A percentile compares a stretch with the other conserved stretches of the same genome.
phyloP scores from a whole-genome alignment of 106 monocot genomes.

The Acorus calamus region DNA sequence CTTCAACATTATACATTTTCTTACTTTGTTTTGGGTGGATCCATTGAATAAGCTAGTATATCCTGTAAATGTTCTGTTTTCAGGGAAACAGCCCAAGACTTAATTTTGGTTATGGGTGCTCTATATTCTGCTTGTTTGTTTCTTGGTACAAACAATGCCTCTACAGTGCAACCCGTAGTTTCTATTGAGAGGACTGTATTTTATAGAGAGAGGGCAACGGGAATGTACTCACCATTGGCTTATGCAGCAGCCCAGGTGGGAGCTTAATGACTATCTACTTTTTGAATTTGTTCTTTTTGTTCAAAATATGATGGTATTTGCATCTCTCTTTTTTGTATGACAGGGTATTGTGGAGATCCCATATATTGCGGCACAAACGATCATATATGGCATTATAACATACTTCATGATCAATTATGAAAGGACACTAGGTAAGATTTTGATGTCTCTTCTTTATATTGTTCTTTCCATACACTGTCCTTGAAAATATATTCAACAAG shows the following conservation, averaged over 20 bases:
- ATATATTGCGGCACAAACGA: slow-evolving; percentile 34
- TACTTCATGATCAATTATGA: slow-evolving; percentile 64
- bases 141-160: slow-evolving; percentile 50
- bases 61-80: not conserved
- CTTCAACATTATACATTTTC: no score
- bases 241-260: slow-evolving; percentile 73
- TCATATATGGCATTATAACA: slow-evolving; percentile 48
- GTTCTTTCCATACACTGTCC: no score
- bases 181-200: slow-evolving; percentile 55
- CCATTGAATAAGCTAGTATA: no score
- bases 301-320: no score
- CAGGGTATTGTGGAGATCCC: slow-evolving; percentile 65
- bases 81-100: slow-evolving; percentile 30
- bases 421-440: slow-evolving; percentile 25
- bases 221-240: slow-evolving; percentile 68
- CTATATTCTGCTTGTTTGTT: slow-evolving; percentile 58
- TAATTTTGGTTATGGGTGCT: slow-evolving; percentile 39
- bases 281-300: not conserved
- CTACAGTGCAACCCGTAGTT: slow-evolving; percentile 50
- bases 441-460: not conserved
- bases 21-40: no score
- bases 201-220: slow-evolving; percentile 53
- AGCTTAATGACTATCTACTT: not conserved
- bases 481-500: not conserved
- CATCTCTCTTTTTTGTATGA: not conserved